Evolutionary conservation across 306 rosid species (phyloP).

Genomic region (Amphicarpaea edgeworthii): DNA sequence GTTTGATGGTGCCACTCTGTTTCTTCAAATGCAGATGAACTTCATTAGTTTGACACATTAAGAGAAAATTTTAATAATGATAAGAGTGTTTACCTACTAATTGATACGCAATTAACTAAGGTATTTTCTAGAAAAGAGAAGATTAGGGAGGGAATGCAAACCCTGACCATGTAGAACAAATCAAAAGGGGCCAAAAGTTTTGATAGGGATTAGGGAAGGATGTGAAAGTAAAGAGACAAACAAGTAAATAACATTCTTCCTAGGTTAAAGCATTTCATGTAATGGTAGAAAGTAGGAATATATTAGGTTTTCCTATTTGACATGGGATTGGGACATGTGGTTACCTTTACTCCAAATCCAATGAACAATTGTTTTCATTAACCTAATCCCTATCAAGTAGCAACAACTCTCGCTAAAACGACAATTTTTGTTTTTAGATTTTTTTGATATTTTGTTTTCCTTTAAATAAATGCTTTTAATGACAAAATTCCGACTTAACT

Average conservation of each 20-base stretch:
- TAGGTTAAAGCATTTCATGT: neutral
- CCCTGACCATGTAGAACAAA: conserved; percentile 18
- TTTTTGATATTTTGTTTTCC: neutral
- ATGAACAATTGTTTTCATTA: conserved; percentile 61
- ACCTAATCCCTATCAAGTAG: conserved; percentile 55
- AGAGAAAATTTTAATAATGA: conserved; percentile 36
- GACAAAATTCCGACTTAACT: neutral
- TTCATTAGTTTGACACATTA: conserved; percentile 40
- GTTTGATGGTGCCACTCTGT: conserved; percentile 47
- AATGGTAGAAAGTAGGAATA: neutral
- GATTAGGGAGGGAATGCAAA: conserved; percentile 3
- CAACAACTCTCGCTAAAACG: conserved; percentile 56
- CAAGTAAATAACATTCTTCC: conserved; percentile 16
- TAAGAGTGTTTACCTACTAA: conserved; percentile 46
- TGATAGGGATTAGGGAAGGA: conserved; percentile 11
- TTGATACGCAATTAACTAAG: conserved; percentile 14
- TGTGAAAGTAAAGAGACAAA: too few relatives aligned
- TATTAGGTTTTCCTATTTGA: conserved; percentile 23
- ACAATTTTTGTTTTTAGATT: conserved; percentile 5
- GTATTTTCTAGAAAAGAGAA: conserved; percentile 24
- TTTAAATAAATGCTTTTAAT: conserved; percentile 16
- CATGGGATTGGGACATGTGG: conserved; percentile 46
- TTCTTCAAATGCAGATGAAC: conserved; percentile 58
- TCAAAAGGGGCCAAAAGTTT: neutral
- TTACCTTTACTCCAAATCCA: conserved; percentile 56